A percentile compares a stretch with the other conserved stretches of the same genome.
Conservation (phyloP, 2,329 filamentous ascomycete genomes). For the Penicillium decumbens region DNA sequence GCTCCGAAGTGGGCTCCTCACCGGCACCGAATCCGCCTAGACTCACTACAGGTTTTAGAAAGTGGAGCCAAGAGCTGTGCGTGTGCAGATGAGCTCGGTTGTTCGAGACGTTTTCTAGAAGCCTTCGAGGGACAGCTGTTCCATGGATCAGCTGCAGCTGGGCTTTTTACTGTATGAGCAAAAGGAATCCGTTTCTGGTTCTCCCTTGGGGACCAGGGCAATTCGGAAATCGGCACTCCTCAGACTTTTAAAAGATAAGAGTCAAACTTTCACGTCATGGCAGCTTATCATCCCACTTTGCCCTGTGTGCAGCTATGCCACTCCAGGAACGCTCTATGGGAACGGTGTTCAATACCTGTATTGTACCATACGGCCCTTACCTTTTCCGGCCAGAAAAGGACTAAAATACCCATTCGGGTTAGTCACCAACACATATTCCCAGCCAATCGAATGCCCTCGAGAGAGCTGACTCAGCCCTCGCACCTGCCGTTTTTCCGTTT, state of each 20-base stretch:
- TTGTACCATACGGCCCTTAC: not conserved
- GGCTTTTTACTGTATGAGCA: not conserved
- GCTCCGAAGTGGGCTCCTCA: not conserved
- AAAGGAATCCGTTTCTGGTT: not conserved
- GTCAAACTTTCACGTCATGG: conserved; percentile 23
- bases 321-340: not conserved
- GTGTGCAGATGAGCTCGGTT: conserved; percentile 16
- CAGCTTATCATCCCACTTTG: conserved; percentile 22
- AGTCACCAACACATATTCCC: not conserved
- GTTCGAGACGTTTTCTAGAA: conserved; percentile 38
- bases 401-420: conserved; percentile 17
- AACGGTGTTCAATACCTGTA: not conserved
- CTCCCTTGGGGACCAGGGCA: not conserved
- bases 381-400: conserved; percentile 10
- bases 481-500: conserved; percentile 10
- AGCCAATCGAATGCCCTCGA: conserved; percentile 12
- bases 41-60: not conserved
- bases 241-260: conserved; percentile 11
- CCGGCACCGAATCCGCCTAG: not conserved
- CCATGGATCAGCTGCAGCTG: conserved; percentile 20
- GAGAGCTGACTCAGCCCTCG: conserved; percentile 12
- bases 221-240: conserved; percentile 12
- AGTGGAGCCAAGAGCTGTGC: conserved; percentile 14
- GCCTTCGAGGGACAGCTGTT: conserved; percentile 13
- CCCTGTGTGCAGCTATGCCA: not conserved